phyloP scores from a whole-genome alignment of 805 yeast species.

The Cephaloascus fragrans region DNA sequence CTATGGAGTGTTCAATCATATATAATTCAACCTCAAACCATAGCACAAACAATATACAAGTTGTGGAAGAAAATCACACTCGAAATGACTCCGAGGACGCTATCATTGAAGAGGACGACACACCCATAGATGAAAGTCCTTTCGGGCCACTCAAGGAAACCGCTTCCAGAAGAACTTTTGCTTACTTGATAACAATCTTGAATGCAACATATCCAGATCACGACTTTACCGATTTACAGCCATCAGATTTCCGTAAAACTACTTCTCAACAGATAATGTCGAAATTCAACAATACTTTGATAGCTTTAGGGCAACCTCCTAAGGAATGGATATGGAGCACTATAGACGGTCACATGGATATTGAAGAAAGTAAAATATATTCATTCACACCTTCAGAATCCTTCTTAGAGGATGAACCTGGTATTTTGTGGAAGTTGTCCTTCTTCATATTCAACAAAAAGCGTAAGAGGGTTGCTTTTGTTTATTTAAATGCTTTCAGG shows the following conservation, averaged over 20 bases:
- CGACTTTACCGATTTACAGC: slow-evolving; percentile 82
- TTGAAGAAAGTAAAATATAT: slow-evolving; percentile 52
- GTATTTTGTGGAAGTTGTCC: slow-evolving; percentile 64
- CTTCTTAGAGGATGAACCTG: slow-evolving; percentile 55
- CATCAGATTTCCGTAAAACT: slow-evolving; percentile 54
- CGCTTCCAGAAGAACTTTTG: slow-evolving; percentile 83
- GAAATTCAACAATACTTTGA: slow-evolving; percentile 68
- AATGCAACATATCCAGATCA: slow-evolving; percentile 95
- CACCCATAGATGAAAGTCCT: slow-evolving; percentile 45
- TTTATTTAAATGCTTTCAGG: slow-evolving; percentile 44
- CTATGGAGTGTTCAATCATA: slow-evolving; percentile 1
- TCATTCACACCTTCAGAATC: slow-evolving; percentile 57
- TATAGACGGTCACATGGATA: slow-evolving; percentile 72
- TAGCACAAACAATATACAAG: slow-evolving; percentile 1
- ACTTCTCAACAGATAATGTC: slow-evolving; percentile 46
- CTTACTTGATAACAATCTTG: slow-evolving; percentile 80
- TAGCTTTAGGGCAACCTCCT: slow-evolving; percentile 36
- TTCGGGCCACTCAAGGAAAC: slow-evolving; percentile 87
- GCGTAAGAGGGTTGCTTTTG: slow-evolving; percentile 82
- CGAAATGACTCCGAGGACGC: background rate
- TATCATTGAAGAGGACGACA: slow-evolving; percentile 13
- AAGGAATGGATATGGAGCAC: slow-evolving; percentile 83
- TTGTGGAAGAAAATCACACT: slow-evolving; percentile 9
- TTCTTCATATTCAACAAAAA: slow-evolving; percentile 91
- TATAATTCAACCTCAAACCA: background rate